Evolutionary conservation across 139 green algal genomes (phyloP).

Genomic region (Zygnema cylindricum): DNA sequence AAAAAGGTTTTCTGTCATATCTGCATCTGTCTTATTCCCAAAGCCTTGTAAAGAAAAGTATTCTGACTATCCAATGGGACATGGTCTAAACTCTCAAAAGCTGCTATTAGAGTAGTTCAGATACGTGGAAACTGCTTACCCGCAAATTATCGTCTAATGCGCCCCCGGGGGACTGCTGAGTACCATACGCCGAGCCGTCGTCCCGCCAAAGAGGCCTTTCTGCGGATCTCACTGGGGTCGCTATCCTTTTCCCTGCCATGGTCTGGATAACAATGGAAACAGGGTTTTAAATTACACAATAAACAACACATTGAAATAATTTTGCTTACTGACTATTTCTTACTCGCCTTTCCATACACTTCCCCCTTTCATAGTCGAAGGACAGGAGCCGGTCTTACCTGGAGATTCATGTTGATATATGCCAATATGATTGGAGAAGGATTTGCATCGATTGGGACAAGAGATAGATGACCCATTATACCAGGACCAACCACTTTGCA

Average conservation of each 20-base stretch:
- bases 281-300: neutral
- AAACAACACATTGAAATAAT: no score
- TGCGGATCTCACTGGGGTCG: conserved; percentile 12
- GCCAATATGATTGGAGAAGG: conserved; percentile 82
- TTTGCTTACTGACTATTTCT: no score
- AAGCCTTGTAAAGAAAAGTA: no score
- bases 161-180: neutral
- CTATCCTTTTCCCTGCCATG: neutral
- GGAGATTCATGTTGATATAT: conserved; percentile 94
- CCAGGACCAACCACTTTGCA: conserved; percentile 25
- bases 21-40: no score
- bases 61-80: no score
- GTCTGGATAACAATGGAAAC: conserved; percentile 12
- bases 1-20: conserved; percentile 28
- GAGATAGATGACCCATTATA: conserved; percentile 63
- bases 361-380: no score
- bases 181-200: neutral
- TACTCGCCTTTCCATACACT: no score
- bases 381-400: no score
- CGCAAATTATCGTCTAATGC: conserved; percentile 18
- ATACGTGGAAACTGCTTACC: no score
- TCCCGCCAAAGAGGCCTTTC: neutral
- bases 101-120: no score
- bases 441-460: conserved; percentile 45
- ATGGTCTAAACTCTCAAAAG: no score